Conservation (phyloP, 192 early-diverging fungal species). For the Mortierella hygrophila region DNA sequence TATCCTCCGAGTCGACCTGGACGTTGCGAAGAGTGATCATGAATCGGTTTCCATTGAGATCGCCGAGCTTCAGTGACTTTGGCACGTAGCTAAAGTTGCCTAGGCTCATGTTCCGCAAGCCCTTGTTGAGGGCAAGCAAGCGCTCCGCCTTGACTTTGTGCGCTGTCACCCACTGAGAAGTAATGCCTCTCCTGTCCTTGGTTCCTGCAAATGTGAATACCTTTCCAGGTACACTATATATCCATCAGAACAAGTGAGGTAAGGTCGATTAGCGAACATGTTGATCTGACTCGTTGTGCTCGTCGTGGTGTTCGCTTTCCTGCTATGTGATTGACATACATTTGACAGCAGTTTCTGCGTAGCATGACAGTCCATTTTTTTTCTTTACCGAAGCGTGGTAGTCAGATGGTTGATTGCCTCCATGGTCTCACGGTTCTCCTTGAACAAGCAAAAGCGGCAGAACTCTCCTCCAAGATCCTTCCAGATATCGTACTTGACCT, state of each 20-base stretch:
- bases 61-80: constrained; percentile 82
- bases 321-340: constrained; percentile 15
- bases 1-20: constrained; percentile 60
- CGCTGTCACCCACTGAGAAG: constrained; percentile 85
- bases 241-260: neutral
- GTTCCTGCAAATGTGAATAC: constrained; percentile 90
- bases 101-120: constrained; percentile 66
- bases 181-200: constrained; percentile 95
- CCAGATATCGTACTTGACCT: constrained; percentile 59
- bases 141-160: constrained; percentile 68
- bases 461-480: constrained; percentile 77
- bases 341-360: constrained; percentile 15
- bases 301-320: neutral
- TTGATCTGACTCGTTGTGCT: neutral
- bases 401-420: constrained; percentile 78
- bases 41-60: constrained; percentile 93
- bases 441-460: constrained; percentile 89
- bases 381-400: constrained; percentile 49
- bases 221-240: constrained; percentile 64
- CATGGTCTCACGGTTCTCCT: constrained; percentile 96
- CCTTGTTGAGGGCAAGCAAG: constrained; percentile 67
- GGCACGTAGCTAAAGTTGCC: constrained; percentile 84
- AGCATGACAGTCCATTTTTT: neutral
- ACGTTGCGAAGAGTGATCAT: constrained; percentile 79
- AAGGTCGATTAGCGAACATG: neutral